Percentiles rank a stretch among this genome's conserved stretches.
phyloP scores from a whole-genome alignment of 192 early-diverging fungal species.

The Coemansia sp. region DNA sequence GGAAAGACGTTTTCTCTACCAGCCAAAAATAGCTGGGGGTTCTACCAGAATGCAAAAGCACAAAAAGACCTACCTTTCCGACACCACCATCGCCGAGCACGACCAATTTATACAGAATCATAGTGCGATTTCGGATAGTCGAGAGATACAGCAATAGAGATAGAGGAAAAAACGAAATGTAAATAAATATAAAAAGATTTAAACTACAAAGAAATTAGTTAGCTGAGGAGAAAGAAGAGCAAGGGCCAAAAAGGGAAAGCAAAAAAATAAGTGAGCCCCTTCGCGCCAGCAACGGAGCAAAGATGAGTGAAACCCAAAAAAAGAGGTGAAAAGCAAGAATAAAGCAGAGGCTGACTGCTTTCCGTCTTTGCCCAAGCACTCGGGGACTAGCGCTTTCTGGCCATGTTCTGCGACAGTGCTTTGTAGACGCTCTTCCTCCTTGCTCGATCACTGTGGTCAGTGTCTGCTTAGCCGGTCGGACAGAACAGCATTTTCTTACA shows the following conservation, averaged over 20 bases:
- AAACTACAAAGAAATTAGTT: slow-evolving; percentile 6
- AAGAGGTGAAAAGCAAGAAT: background rate
- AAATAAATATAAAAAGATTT: slow-evolving; percentile 22
- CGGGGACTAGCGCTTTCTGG: background rate
- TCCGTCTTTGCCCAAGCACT: slow-evolving; percentile 1
- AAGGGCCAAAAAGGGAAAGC: slow-evolving; percentile 5
- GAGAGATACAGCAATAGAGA: slow-evolving; percentile 3
- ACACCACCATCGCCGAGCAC: slow-evolving; percentile 94
- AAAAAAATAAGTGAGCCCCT: slow-evolving; percentile 6
- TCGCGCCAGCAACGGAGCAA: slow-evolving; percentile 9
- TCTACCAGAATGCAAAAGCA: background rate
- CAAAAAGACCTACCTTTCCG: slow-evolving; percentile 72
- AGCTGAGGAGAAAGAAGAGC: slow-evolving; percentile 1
- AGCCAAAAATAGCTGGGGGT: background rate
- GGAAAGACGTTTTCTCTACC: background rate
- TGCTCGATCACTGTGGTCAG: background rate
- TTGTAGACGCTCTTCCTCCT: background rate
- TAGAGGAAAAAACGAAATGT: slow-evolving; percentile 4
- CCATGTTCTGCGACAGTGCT: background rate
- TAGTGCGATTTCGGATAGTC: slow-evolving; percentile 21
- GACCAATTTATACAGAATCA: slow-evolving; percentile 97
- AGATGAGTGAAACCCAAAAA: too few species aligned
- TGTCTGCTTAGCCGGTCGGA: background rate
- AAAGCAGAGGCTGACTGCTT: background rate
- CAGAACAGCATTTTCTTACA: background rate